Evolutionary conservation across 2,329 filamentous ascomycete genomes (phyloP), one percentile per base, ranked within the genome.

Genomic region (Cyphellophora europaea): DNA sequence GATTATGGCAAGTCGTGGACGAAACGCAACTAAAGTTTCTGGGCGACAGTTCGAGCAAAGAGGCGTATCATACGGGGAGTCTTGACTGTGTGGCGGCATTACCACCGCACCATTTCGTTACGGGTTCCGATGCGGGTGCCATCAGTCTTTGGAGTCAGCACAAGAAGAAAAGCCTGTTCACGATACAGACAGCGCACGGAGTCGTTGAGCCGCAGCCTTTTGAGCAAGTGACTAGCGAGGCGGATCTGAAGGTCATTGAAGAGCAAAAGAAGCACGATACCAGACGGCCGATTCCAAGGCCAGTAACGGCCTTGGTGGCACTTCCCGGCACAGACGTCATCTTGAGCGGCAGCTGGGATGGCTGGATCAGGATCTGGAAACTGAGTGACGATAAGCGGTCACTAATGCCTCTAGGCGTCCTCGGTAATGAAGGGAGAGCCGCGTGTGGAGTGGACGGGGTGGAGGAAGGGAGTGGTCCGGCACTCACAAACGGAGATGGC

Each of bases 1-100:
- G 91, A 39, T 63, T 94, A 49, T 98, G 91, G 91, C 95, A 95
- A 60, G 88, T 98, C 2, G 77, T 85, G 4, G 91, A 98, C 51
- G 89, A 98, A 63, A 85, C 82, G 2, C 91, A 98, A 56, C 74
- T 98, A 5, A 88, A 96, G 2, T 98, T 96, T 61, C 80, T 89
- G 31, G 89, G 88, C 38, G 86, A 87, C 43, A 62, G 56, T 30
- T 63, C 56, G 27, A 66, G 56, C 31, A 60, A 65, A 11, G 65
- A 67, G 11, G 50, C 61, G 6, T 75, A 77, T 42, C 64, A 72
- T 28, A 77, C 95, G 57, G 89, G 87, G 36, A 93, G 81, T 53
- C 88, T 95, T 60, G 91, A 98, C 59, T 79, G 87, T 41, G 77
- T 96, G 16, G 82, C 88, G 39, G 86, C 93, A 66, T 74, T 98